A percentile compares a stretch with the other conserved stretches of the same genome.
Conservation (phyloP, 2,329 filamentous ascomycete genomes). For the Calonectria henricotiae region DNA sequence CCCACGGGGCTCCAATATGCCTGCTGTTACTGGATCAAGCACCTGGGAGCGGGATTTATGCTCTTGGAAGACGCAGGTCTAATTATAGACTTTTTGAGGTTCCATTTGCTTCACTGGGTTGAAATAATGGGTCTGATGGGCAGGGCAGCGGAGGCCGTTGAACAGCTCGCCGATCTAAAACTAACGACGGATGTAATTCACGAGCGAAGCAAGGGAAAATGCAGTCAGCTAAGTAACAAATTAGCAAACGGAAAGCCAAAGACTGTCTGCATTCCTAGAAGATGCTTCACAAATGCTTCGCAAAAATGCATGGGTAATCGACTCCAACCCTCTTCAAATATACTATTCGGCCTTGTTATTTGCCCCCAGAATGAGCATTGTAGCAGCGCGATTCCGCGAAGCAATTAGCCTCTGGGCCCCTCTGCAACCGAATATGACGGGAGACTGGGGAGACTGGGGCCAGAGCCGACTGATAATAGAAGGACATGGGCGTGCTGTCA, state of each 20-base stretch:
- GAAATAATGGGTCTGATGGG: neutral
- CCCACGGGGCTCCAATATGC: neutral
- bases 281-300: neutral
- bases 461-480: neutral
- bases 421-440: neutral
- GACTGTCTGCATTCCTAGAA: neutral
- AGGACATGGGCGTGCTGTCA: neutral
- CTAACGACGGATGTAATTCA: neutral
- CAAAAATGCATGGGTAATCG: neutral
- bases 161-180: neutral
- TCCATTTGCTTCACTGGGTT: neutral
- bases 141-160: neutral
- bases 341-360: neutral
- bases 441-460: neutral
- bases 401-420: neutral
- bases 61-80: neutral
- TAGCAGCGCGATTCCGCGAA: neutral
- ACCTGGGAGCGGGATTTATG: neutral
- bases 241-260: neutral
- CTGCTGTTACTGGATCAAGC: neutral
- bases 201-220: neutral
- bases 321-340: neutral
- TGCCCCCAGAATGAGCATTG: neutral
- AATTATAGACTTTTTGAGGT: neutral
- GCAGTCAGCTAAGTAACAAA: neutral